phyloP scores from a whole-genome alignment of 1,139 yeast species.

The Candida tropicalis region DNA sequence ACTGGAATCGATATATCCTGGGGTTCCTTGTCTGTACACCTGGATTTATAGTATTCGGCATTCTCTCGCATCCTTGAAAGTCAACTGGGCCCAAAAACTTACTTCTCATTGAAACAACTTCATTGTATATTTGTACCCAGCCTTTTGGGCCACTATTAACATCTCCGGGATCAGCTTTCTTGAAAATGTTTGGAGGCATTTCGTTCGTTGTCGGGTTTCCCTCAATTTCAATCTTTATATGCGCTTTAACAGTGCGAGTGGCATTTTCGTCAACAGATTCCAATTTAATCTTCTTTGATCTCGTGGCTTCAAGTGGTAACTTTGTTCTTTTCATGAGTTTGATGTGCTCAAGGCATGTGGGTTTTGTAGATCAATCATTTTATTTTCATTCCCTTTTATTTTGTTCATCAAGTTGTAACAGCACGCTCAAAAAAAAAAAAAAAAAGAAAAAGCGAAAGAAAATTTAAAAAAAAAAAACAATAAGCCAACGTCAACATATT shows the following conservation, averaged over 20 bases:
- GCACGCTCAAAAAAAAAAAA: not conserved
- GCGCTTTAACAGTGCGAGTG: not conserved
- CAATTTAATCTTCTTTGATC: constrained; percentile 8
- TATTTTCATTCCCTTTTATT: too few species aligned
- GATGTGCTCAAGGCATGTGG: too few species aligned
- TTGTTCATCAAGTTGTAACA: too few species aligned
- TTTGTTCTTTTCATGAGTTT: constrained; percentile 2
- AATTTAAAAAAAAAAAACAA: too few species aligned
- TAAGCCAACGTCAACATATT: not conserved
- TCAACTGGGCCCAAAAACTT: constrained; percentile 80
- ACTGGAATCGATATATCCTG: constrained; percentile 63
- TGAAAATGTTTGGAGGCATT: constrained; percentile 20
- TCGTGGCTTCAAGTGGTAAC: not conserved
- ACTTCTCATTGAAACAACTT: constrained; percentile 66
- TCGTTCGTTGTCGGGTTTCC: not conserved
- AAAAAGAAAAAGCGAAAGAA: constrained; percentile 4
- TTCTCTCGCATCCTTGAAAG: constrained; percentile 80
- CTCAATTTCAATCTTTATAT: constrained; percentile 17
- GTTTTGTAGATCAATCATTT: too few species aligned
- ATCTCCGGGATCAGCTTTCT: constrained; percentile 18
- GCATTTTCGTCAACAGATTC: constrained; percentile 1
- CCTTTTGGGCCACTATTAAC: constrained; percentile 37
- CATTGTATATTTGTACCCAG: constrained; percentile 60
- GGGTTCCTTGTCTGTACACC: constrained; percentile 34
- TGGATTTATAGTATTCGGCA: constrained; percentile 55